Base-by-base conservation (phyloP, 345 rosid species). In the Eutrema yunnanense region DNA sequence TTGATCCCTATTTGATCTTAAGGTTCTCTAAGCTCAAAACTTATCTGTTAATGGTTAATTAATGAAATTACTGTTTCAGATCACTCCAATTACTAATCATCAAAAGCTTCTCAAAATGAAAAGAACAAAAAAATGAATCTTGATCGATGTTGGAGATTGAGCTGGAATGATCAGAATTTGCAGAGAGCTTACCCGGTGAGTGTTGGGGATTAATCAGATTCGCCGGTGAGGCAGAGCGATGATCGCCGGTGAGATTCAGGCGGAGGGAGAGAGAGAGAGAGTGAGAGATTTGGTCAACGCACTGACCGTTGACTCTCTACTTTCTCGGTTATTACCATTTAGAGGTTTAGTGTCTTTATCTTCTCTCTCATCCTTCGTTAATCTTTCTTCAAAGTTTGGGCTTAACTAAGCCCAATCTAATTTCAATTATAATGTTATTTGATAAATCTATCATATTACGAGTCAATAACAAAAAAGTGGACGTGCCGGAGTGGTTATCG, bases 401-500 rank as follows among this genome's bases (percentile, higher is more conserved):
- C 60, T 59, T 70, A 70, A 4, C 0, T 6, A 71, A 70, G 59
- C 67, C 74, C 59, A 71, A n/a, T 49, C 6, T 33, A 3, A 44
- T 57, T 42, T 54, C 16, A 40, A 30, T 8, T 5, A 5, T 19
- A 46, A 2, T 12, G 26, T 22, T 0, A 5, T 30, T 30, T 30
- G 26, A 1, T 22, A 22, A 22, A 1, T 22, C 1, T 22, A 2
- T 22, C 1, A 22, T 1, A 22, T 22, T 22, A 22, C 26, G 26
- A 22, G 2, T 22, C 12, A 8, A 19, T 19, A 32, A 5, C 30
- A 26, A 22, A 5, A 22, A 43, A 0, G 78, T 74, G 73, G 55
- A 57, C 73, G 73, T 74, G 73, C 78, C 73, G 78, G 78, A 74
- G 78, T 74, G 78, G 67, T 82, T 86, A 81, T 90, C 86, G 86